Evolutionary conservation across 192 early-diverging fungal genomes (phyloP).

Genomic region (Coemansia sp.): DNA sequence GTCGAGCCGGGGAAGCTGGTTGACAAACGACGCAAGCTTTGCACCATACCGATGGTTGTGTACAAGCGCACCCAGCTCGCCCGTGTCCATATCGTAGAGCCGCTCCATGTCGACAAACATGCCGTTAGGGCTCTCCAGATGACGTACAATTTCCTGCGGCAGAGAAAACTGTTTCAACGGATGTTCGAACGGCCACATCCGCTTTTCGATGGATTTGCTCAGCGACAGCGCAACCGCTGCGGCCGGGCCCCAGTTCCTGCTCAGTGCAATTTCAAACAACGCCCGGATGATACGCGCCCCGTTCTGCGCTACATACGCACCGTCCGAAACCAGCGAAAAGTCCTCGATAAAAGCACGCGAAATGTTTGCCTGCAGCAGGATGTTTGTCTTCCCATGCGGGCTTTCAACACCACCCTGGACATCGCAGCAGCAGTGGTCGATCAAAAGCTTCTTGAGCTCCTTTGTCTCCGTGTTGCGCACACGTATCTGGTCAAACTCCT

Average conservation of each 20-base stretch:
- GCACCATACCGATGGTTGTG: conserved; percentile 78
- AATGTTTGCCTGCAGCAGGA: conserved; percentile 88
- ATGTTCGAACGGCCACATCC: conserved; percentile 93
- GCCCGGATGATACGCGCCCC: conserved; percentile 91
- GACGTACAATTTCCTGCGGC: conserved; percentile 70
- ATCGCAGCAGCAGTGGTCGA: conserved; percentile 79
- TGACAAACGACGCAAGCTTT: conserved; percentile 71
- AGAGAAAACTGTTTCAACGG: conserved; percentile 82
- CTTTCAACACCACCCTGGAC: conserved; percentile 85
- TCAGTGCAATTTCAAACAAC: conserved; percentile 92
- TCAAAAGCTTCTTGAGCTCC: conserved; percentile 74
- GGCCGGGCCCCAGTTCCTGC: conserved; percentile 87
- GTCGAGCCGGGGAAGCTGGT: conserved; percentile 83
- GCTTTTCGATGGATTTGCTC: conserved; percentile 82
- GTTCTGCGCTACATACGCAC: conserved; percentile 93
- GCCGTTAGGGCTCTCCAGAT: conserved; percentile 55
- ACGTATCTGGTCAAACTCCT: conserved; percentile 94
- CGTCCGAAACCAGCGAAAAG: conserved; percentile 94
- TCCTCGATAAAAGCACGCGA: conserved; percentile 80
- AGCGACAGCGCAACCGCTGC: conserved; percentile 78
- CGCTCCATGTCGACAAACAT: conserved; percentile 58
- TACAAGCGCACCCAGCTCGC: conserved; percentile 88
- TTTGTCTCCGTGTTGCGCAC: conserved; percentile 84
- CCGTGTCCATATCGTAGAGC: conserved; percentile 81
- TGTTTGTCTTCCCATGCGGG: conserved; percentile 91